These are phyloP conservation scores for Phyllosticta capitalensis DNA, from an alignment of 2,329 filamentous ascomycete species.

Conservation along the genomic window DNA sequence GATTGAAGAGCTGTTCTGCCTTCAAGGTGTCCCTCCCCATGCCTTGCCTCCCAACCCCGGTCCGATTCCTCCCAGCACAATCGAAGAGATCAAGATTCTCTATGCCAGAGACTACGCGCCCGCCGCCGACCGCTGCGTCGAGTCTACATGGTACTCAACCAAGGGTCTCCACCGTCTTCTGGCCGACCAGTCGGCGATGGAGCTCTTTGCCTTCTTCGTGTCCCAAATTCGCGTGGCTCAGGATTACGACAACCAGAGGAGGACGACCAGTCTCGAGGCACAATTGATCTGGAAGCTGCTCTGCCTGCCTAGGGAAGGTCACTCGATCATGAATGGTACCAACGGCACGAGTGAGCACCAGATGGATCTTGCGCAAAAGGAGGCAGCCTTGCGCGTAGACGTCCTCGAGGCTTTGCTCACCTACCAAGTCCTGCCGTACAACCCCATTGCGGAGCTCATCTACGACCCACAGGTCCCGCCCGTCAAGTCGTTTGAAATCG, in stretches of 20 bases:
- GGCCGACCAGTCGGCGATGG: constrained; percentile 49
- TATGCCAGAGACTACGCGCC: constrained; percentile 69
- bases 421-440: constrained; percentile 54
- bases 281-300: constrained; percentile 53
- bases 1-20: constrained; percentile 62
- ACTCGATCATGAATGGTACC: constrained; percentile 31
- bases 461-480: constrained; percentile 33
- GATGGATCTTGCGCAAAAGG: constrained; percentile 53
- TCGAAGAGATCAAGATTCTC: constrained; percentile 61
- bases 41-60: constrained; percentile 20
- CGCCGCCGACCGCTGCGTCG: constrained; percentile 66
- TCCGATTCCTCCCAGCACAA: constrained; percentile 32
- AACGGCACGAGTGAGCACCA: constrained; percentile 30
- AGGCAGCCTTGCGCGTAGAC: constrained; percentile 56
- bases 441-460: constrained; percentile 46
- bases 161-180: constrained; percentile 46
- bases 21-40: constrained; percentile 51
- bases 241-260: constrained; percentile 7
- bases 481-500: constrained; percentile 45
- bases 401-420: constrained; percentile 70
- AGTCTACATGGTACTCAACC: constrained; percentile 70
- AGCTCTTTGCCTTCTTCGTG: constrained; percentile 59
- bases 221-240: constrained; percentile 17
- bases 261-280: constrained; percentile 44
- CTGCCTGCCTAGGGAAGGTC: constrained; percentile 39